Conservation (phyloP, 2,329 filamentous ascomycete genomes). For the Penicillium sp. region DNA sequence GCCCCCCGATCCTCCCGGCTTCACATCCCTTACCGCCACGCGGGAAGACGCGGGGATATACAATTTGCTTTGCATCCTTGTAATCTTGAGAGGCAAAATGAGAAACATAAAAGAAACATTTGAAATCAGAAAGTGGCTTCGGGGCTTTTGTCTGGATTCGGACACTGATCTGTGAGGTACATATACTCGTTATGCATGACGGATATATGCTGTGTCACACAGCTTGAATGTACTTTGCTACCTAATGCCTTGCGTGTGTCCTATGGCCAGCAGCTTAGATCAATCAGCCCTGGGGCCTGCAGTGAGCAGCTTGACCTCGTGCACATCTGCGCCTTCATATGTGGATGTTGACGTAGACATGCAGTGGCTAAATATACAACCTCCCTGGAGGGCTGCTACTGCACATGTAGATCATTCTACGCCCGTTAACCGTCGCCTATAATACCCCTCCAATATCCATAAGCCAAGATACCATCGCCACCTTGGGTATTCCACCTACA, state of each 20-base stretch:
- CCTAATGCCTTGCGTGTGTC: background rate
- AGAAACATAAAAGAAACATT: background rate
- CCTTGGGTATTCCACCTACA: background rate
- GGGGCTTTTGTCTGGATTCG: background rate
- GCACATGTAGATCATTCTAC: background rate
- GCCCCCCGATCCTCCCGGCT: background rate
- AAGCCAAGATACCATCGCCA: background rate
- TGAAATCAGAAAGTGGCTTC: background rate
- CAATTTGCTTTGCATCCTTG: background rate
- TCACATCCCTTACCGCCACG: background rate
- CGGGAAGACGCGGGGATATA: constrained; percentile 4
- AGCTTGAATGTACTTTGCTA: background rate
- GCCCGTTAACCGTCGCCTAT: background rate
- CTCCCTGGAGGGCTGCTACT: background rate
- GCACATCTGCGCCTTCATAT: background rate
- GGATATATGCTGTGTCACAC: background rate
- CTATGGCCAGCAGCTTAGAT: background rate
- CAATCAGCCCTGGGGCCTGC: background rate
- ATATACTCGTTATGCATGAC: background rate
- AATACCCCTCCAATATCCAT: background rate
- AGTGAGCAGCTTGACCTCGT: background rate
- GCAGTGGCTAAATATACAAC: background rate
- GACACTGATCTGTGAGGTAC: background rate
- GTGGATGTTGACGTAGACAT: background rate
- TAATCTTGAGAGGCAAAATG: background rate